phyloP scores from a whole-genome alignment of 176 grass and related monocot species.

The Ananas comosus region DNA sequence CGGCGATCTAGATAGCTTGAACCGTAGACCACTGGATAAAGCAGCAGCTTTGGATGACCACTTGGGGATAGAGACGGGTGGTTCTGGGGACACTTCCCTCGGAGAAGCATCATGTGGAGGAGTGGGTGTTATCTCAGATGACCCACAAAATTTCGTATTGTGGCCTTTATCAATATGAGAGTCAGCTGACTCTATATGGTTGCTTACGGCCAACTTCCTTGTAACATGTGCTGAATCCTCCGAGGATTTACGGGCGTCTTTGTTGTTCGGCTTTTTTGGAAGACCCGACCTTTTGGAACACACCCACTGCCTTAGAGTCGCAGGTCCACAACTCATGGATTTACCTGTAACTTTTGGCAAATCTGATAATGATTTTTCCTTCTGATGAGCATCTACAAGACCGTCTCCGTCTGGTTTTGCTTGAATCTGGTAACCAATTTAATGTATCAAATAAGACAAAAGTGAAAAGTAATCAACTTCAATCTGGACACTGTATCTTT shows the following conservation, averaged over 20 bases:
- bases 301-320: constrained; percentile 42
- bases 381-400: constrained; percentile 5
- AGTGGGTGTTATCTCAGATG: constrained; percentile 30
- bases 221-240: constrained; percentile 12
- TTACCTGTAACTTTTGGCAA: neutral
- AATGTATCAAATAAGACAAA: neutral
- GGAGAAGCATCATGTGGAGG: constrained; percentile 5
- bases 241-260: constrained; percentile 23
- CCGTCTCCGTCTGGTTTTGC: neutral
- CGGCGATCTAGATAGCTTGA: constrained; percentile 50
- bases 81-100: constrained; percentile 26
- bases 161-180: constrained; percentile 27
- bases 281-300: constrained; percentile 59
- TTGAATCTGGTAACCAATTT: neutral
- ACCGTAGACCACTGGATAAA: constrained; percentile 16
- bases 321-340: constrained; percentile 11
- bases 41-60: constrained; percentile 27
- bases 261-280: constrained; percentile 37
- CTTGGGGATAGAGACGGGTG: constrained; percentile 21
- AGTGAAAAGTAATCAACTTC: neutral
- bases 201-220: constrained; percentile 23
- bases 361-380: neutral
- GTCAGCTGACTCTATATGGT: constrained; percentile 18
- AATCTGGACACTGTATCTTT: neutral
- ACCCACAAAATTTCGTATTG: constrained; percentile 27